Conservation (phyloP, 1,139 yeast species). For the Nakaseomyces kungkrabaensis region DNA sequence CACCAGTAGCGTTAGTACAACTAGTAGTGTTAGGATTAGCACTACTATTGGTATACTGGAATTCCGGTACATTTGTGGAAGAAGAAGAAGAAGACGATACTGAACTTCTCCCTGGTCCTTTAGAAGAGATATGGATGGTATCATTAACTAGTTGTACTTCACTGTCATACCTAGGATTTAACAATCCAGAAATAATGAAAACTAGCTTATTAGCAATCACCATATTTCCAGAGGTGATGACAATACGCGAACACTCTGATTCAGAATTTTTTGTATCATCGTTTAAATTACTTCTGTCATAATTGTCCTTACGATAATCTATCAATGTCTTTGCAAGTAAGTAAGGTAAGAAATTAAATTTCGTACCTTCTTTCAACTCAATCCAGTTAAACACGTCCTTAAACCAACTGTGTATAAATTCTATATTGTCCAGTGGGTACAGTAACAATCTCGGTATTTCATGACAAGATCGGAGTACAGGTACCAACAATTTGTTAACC, state of each 20-base stretch:
- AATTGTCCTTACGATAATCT: slow-evolving; percentile 32
- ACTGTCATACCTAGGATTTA: slow-evolving; percentile 20
- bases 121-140: neutral
- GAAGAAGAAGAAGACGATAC: neutral
- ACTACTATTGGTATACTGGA: no score
- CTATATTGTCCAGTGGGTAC: slow-evolving; percentile 24
- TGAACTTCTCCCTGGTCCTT: neutral
- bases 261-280: slow-evolving; percentile 5
- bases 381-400: slow-evolving; percentile 51
- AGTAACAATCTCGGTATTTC: slow-evolving; percentile 31
- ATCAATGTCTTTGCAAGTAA: slow-evolving; percentile 38
- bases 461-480: slow-evolving; percentile 23
- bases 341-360: slow-evolving; percentile 34
- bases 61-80: no score
- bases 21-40: no score
- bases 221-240: slow-evolving; percentile 51
- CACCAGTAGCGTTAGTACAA: no score
- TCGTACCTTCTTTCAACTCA: slow-evolving; percentile 48
- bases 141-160: neutral
- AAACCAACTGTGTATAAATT: slow-evolving; percentile 40
- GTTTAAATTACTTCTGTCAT: neutral
- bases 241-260: slow-evolving; percentile 39
- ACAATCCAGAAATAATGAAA: slow-evolving; percentile 43
- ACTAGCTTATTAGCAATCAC: slow-evolving; percentile 51
- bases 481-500: slow-evolving; percentile 26